These are phyloP conservation scores for Lycium ferocissimum DNA, from an alignment of 257 asterid species.

Conservation along the genomic window DNA sequence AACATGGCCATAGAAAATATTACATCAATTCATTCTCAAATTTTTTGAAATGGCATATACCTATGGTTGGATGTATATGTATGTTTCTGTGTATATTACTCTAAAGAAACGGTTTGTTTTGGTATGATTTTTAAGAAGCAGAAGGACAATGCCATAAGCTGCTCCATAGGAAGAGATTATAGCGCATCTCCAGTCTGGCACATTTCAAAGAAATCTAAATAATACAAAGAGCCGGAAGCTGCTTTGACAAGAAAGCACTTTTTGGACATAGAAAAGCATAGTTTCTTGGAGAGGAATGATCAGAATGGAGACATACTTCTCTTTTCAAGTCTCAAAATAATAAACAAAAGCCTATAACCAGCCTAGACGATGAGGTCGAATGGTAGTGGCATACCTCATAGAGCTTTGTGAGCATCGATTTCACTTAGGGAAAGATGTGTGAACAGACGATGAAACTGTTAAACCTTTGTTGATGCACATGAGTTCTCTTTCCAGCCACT, in stretches of 20 bases:
- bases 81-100: background rate
- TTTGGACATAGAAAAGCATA: slow-evolving; percentile 32
- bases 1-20: background rate
- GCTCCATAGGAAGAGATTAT: slow-evolving; percentile 55
- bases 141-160: slow-evolving; percentile 41
- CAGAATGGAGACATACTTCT: slow-evolving; percentile 27
- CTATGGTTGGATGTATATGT: background rate
- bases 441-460: background rate
- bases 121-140: slow-evolving; percentile 49
- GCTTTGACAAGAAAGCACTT: slow-evolving; percentile 34
- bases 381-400: background rate
- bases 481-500: background rate
- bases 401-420: background rate
- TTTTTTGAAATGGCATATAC: background rate
- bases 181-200: slow-evolving; percentile 56
- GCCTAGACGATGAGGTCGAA: slow-evolving; percentile 34
- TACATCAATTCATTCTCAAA: background rate
- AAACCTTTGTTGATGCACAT: background rate
- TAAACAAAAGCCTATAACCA: slow-evolving; percentile 32
- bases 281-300: slow-evolving; percentile 32
- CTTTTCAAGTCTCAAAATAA: slow-evolving; percentile 37
- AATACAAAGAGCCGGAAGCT: slow-evolving; percentile 37
- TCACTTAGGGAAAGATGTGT: background rate
- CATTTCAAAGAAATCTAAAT: slow-evolving; percentile 47
- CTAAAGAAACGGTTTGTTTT: background rate